A percentile compares a stretch with the other conserved stretches of the same genome.
Conservation (phyloP, 257 asterid species). For the Craterostigma plantagineum region DNA sequence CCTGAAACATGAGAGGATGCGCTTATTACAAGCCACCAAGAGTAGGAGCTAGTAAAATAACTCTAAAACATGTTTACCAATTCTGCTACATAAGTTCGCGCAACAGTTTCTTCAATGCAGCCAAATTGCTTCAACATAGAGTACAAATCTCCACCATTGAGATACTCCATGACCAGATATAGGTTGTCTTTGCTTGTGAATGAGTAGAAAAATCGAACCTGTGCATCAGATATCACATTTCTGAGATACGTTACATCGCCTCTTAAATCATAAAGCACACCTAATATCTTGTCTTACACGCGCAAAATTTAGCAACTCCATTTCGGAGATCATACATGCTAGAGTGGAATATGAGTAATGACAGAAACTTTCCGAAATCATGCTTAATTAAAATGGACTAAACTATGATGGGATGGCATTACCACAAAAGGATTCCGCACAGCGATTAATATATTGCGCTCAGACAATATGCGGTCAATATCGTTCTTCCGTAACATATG, state of each 20-base stretch:
- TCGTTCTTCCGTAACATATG: slow-evolving; percentile 91
- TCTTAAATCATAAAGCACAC: no score
- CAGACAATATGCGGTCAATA: slow-evolving; percentile 87
- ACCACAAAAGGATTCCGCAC: slow-evolving; percentile 98
- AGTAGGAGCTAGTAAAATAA: slow-evolving; percentile 5
- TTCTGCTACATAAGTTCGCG: slow-evolving; percentile 75
- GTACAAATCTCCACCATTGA: slow-evolving; percentile 88
- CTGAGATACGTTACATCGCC: no score
- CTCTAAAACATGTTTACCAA: slow-evolving; percentile 32
- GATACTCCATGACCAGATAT: slow-evolving; percentile 95
- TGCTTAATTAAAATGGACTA: no score
- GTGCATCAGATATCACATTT: slow-evolving; percentile 18
- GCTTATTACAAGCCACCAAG: slow-evolving; percentile 12
- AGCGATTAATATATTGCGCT: slow-evolving; percentile 85
- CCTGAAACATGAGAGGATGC: slow-evolving; percentile 26
- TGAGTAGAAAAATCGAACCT: slow-evolving; percentile 94
- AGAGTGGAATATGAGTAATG: no score
- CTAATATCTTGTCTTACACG: no score
- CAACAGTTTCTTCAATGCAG: slow-evolving; percentile 75
- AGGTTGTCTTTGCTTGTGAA: slow-evolving; percentile 82
- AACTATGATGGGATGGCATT: slow-evolving; percentile 6
- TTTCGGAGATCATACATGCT: no score
- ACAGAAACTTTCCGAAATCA: no score
- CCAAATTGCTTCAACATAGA: slow-evolving; percentile 69
- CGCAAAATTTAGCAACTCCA: no score